phyloP scores from a whole-genome alignment of 2,329 filamentous ascomycete species.

The Sporothrix euskadiensis region DNA sequence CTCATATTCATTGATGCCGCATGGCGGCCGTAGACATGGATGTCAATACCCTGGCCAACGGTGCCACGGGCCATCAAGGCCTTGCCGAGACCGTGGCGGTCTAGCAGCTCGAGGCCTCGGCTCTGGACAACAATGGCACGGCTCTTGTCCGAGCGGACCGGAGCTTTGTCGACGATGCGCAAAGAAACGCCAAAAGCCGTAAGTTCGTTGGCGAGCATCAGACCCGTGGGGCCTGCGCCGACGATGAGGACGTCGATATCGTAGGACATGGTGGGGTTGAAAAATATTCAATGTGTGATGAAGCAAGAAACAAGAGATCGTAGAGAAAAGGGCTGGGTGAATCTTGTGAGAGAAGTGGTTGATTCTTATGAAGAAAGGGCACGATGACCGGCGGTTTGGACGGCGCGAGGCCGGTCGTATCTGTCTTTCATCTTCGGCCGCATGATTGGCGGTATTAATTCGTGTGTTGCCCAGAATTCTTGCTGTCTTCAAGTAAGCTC shows the following conservation, averaged over 20 bases:
- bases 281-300: neutral
- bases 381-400: neutral
- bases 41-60: conserved; percentile 41
- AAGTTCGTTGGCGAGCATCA: conserved; percentile 46
- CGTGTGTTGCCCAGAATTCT: neutral
- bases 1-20: conserved; percentile 39
- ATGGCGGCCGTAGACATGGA: conserved; percentile 42
- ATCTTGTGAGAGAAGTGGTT: neutral
- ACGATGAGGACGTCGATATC: conserved; percentile 44
- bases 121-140: conserved; percentile 51
- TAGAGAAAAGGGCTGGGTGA: neutral
- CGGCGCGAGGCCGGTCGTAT: conserved; percentile 14
- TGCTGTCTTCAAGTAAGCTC: neutral
- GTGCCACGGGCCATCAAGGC: conserved; percentile 42
- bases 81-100: conserved; percentile 45
- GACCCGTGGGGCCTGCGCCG: conserved; percentile 49
- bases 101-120: conserved; percentile 52
- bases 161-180: conserved; percentile 43
- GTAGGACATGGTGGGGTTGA: neutral
- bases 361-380: neutral
- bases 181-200: conserved; percentile 38
- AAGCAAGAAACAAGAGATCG: neutral
- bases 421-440: neutral
- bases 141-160: conserved; percentile 42
- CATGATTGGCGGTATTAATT: neutral